Evolutionary conservation across 257 asterid species (phyloP), one percentile per base, ranked within the genome.

Genomic region (Apocynum venetum): DNA sequence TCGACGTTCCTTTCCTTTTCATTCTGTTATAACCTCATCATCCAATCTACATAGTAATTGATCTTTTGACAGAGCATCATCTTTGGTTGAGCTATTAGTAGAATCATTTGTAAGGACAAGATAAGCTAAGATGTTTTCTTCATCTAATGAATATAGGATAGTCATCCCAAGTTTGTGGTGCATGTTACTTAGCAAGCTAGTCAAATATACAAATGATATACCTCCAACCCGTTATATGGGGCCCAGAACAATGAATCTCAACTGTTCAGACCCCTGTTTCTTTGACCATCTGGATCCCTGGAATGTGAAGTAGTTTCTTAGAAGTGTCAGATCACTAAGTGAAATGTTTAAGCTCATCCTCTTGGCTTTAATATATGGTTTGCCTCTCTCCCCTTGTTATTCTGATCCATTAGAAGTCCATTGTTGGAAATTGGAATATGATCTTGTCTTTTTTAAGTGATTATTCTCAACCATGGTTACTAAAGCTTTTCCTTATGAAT

Each of bases 401-500:
- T 36, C 19, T 64, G 46, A 11, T 56, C 38, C 41, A 25, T n/a
- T 74, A 7, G 15, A 56, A 41, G 47, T 35, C 8, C 47, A 8
- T 20, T 9, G 40, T 57, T 40, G 52, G 55, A 74, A 20, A 59
- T 25, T 41, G 69, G 19, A 57, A 43, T 20, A 1, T 56, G 55
- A 43, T 9, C 7, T 60, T 46, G 20, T 59, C n/a, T 25, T 17
- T 44, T 46, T 44, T 25, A 31, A 20, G 20, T 3, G 35, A n/a
- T 44, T 59, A 43, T 57, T 46, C 31, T 25, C 15, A 52, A 44
- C 25, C 70, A 53, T 46, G 44, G 60, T 15, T 64, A 43, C 76
- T 61, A 31, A 51, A 47, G 60, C 74, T 75, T 71, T 44, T 51
- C 3, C 20, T 14, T 25, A 71, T 77, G 77, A 63, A 72, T 79